A percentile compares a stretch with the other conserved stretches of the same genome.
Evolutionary conservation across 345 rosid genomes (phyloP).

Genomic region (Trapa incisa): DNA sequence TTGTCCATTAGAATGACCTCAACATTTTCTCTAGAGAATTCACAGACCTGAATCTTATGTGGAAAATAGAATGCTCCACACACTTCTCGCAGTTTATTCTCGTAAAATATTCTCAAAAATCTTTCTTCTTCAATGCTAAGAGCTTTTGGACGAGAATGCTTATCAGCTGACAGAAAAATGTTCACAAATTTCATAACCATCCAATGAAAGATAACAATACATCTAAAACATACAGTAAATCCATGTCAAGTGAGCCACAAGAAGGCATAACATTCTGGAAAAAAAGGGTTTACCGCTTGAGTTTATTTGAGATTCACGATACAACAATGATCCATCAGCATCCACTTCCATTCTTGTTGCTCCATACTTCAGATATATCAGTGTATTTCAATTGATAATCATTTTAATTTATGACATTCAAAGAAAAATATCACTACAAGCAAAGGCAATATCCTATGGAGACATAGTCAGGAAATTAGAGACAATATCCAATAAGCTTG

Average conservation of each 20-base stretch:
- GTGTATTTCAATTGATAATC: slow-evolving; percentile 7
- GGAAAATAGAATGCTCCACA: slow-evolving; percentile 94
- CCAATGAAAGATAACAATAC: not conserved
- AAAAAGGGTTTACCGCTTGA: slow-evolving; percentile 30
- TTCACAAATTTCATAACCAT: slow-evolving; percentile 4
- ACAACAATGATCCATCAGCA: slow-evolving; percentile 66
- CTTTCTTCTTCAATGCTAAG: slow-evolving; percentile 79
- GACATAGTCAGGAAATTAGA: not conserved
- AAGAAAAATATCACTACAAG: not conserved
- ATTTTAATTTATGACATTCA: not conserved
- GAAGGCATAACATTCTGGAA: not conserved
- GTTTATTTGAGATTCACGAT: slow-evolving; percentile 48
- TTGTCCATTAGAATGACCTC: not conserved
- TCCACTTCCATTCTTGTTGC: slow-evolving; percentile 80
- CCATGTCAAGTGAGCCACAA: not conserved
- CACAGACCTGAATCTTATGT: slow-evolving; percentile 80
- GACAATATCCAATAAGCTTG: not conserved
- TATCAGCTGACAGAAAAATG: slow-evolving; percentile 38
- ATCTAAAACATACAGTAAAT: not conserved
- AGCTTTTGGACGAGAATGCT: slow-evolving; percentile 70
- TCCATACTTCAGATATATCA: slow-evolving; percentile 40
- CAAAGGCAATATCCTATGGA: not conserved
- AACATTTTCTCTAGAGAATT: not conserved
- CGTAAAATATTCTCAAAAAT: slow-evolving; percentile 79
- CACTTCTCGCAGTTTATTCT: slow-evolving; percentile 86